phyloP scores from a whole-genome alignment of 2,329 filamentous ascomycete genomes.

The Aciculosporium take region DNA sequence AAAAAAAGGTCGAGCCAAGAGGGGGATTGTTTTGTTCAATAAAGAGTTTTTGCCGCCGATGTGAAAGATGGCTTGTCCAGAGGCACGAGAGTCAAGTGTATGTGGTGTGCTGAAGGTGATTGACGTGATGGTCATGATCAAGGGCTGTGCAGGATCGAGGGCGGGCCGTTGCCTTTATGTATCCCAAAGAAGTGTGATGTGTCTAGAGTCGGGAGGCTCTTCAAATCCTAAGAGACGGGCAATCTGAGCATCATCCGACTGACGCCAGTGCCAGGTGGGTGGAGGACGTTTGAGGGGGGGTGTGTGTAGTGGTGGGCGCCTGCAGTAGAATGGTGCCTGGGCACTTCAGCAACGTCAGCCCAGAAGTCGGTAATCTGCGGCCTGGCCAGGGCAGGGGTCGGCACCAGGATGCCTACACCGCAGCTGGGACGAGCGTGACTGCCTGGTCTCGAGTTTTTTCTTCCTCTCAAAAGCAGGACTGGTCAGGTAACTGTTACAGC shows the following conservation, averaged over 20 bases:
- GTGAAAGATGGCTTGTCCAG: neutral
- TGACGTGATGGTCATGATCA: neutral
- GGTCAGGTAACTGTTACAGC: no score
- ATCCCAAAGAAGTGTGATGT: slow-evolving; percentile 11
- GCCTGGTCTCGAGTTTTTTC: no score
- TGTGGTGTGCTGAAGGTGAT: neutral
- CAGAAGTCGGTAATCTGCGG: no score
- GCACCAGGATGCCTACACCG: no score
- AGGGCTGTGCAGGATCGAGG: slow-evolving; percentile 5
- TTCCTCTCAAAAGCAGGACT: no score
- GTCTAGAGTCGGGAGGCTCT: slow-evolving; percentile 1
- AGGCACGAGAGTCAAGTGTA: neutral
- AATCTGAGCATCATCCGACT: slow-evolving; percentile 15
- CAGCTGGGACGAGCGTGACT: no score
- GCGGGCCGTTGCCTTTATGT: slow-evolving; percentile 18
- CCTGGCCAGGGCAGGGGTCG: no score
- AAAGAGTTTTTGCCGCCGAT: neutral
- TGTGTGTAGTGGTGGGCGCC: no score
- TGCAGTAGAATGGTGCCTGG: no score
- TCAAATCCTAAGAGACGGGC: slow-evolving; percentile 10
- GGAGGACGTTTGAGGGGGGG: neutral
- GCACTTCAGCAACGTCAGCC: slow-evolving; percentile 1
- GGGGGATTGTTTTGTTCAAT: neutral
- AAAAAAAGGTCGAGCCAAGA: neutral
- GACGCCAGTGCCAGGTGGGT: slow-evolving; percentile 2